These are phyloP conservation scores for Ogataea chonburiensis DNA, from an alignment of 805 yeast genomes.

Conservation along the genomic window DNA sequence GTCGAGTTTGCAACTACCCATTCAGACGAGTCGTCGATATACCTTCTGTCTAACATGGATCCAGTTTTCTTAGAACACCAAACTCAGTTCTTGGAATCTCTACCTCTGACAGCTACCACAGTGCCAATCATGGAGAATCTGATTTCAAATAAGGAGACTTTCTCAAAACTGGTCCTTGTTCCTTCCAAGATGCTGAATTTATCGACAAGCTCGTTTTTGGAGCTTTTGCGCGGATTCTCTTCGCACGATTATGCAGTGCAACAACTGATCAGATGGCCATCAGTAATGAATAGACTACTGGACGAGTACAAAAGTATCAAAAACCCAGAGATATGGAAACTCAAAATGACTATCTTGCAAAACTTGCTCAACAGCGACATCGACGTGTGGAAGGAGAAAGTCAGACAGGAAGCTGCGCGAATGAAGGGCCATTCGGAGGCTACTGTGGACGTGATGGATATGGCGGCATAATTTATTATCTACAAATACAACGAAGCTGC, in stretches of 20 bases:
- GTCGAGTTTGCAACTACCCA: conserved; percentile 18
- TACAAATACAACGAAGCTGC: conserved; percentile 88
- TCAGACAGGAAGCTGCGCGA: conserved; percentile 14
- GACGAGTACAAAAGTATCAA: conserved; percentile 22
- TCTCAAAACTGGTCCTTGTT: conserved; percentile 19
- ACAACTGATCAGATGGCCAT: conserved; percentile 31
- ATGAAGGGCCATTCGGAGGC: conserved; percentile 26
- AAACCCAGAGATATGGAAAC: conserved; percentile 25
- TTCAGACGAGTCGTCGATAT: conserved; percentile 18
- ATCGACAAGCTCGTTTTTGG: conserved; percentile 26
- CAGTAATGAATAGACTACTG: conserved; percentile 28
- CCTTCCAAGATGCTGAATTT: conserved; percentile 22
- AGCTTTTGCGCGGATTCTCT: conserved; percentile 26
- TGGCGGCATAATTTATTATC: conserved; percentile 13
- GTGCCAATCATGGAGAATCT: conserved; percentile 28
- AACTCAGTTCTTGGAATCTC: conserved; percentile 17
- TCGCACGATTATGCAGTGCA: conserved; percentile 24
- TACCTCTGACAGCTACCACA: conserved; percentile 27
- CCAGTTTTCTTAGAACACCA: conserved; percentile 23
- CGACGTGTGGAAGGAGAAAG: conserved; percentile 24
- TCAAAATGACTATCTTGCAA: conserved; percentile 20
- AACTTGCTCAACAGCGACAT: conserved; percentile 14
- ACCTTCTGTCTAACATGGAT: conserved; percentile 29
- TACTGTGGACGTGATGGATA: conserved; percentile 25
- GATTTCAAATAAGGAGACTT: conserved; percentile 19